A percentile compares a stretch with the other conserved stretches of the same genome.
These are phyloP conservation scores for Taiozyma sp. DNA, from an alignment of 1,139 yeast species.

Conservation along the genomic window DNA sequence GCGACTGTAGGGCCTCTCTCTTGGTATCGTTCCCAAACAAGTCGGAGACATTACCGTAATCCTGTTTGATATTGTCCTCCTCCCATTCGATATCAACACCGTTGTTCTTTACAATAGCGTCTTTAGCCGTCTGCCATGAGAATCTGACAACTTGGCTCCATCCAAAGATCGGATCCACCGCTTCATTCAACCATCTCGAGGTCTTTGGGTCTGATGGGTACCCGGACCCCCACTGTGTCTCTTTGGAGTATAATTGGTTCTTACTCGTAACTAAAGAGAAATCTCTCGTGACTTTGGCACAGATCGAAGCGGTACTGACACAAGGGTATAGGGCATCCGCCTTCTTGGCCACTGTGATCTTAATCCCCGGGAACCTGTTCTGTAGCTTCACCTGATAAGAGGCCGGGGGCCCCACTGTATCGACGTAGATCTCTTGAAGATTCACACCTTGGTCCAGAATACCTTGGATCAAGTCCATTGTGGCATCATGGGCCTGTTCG, in stretches of 20 bases:
- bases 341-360: slow-evolving; percentile 85
- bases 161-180: slow-evolving; percentile 74
- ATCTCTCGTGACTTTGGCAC: slow-evolving; percentile 95
- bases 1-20: slow-evolving; percentile 7
- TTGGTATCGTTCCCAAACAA: slow-evolving; percentile 22
- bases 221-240: slow-evolving; percentile 67
- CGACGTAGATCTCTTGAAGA: slow-evolving; percentile 71
- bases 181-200: slow-evolving; percentile 55
- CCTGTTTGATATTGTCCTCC: slow-evolving; percentile 36
- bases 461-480: slow-evolving; percentile 66
- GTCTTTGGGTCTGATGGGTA: slow-evolving; percentile 94
- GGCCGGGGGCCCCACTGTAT: slow-evolving; percentile 94
- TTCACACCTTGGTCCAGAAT: slow-evolving; percentile 58
- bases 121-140: slow-evolving; percentile 93
- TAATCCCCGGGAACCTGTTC: slow-evolving; percentile 59
- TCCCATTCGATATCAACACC: slow-evolving; percentile 54
- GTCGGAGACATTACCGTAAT: slow-evolving; percentile 25
- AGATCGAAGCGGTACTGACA: slow-evolving; percentile 94
- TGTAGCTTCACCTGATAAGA: slow-evolving; percentile 75
- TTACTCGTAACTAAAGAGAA: slow-evolving; percentile 38
- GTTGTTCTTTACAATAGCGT: slow-evolving; percentile 49
- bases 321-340: slow-evolving; percentile 94
- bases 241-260: slow-evolving; percentile 9
- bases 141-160: slow-evolving; percentile 80
- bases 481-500: slow-evolving; percentile 94